Percentiles rank a stretch among this genome's conserved stretches.
phyloP scores from a whole-genome alignment of 495 filamentous ascomycete genomes.

The Peziza echinospora region DNA sequence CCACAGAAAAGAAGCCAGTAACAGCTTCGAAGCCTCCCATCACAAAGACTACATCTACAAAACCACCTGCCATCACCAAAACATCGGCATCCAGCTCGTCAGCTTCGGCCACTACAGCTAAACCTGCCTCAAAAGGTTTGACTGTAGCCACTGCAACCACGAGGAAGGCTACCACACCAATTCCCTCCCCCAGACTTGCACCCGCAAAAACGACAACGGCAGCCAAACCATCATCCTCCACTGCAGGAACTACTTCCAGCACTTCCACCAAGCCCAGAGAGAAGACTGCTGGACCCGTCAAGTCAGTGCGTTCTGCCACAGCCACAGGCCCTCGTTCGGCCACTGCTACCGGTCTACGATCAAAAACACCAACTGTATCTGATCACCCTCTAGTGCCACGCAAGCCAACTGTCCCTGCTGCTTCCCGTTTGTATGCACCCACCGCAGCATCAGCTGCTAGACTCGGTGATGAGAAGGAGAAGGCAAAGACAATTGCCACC shows the following conservation, averaged over 20 bases:
- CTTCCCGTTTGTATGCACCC: neutral
- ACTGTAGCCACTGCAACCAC: neutral
- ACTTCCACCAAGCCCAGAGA: no score
- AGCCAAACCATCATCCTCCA: no score
- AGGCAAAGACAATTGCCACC: neutral
- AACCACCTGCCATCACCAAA: neutral
- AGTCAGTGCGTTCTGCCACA: no score
- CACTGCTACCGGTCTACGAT: neutral
- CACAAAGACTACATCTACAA: slow-evolving; percentile 2
- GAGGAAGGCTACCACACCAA: neutral
- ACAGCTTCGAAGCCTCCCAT: slow-evolving; percentile 1
- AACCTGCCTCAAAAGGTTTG: no score
- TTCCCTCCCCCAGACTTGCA: neutral
- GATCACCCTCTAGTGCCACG: neutral
- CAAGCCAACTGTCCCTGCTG: neutral
- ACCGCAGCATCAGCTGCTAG: neutral
- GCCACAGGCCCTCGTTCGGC: no score
- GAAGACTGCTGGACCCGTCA: no score
- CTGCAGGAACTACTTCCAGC: no score
- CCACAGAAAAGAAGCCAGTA: slow-evolving; percentile 5
- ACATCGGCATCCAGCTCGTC: neutral
- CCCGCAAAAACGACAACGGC: neutral
- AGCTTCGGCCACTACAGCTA: slow-evolving; percentile 1
- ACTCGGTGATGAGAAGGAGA: neutral
- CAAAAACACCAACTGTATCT: neutral